These are phyloP conservation scores for Asterionellopsis glacialis DNA, from an alignment of 108 stramenopile species.

Conservation along the genomic window DNA sequence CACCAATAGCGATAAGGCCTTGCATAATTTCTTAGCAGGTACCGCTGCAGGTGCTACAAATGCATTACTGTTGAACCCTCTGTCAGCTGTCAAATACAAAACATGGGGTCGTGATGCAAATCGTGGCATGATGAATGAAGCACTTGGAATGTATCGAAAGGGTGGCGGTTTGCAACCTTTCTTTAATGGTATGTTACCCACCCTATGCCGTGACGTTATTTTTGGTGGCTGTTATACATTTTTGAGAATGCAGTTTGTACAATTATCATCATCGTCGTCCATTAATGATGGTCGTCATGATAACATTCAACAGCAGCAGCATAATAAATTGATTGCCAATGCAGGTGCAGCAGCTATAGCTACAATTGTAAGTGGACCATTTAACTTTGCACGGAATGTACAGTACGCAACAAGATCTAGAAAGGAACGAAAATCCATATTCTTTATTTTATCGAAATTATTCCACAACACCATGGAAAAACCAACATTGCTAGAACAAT, in stretches of 20 bases:
- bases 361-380: slow-evolving; percentile 45
- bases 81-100: slow-evolving; percentile 48
- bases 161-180: slow-evolving; percentile 37
- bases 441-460: slow-evolving; percentile 20
- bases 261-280: slow-evolving; percentile 1
- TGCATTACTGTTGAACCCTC: slow-evolving; percentile 42
- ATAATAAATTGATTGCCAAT: slow-evolving; percentile 36
- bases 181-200: slow-evolving; percentile 35
- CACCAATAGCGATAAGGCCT: no score
- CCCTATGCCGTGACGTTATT: slow-evolving; percentile 35
- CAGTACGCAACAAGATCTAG: slow-evolving; percentile 40
- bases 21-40: slow-evolving; percentile 36
- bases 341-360: slow-evolving; percentile 39
- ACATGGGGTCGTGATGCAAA: slow-evolving; percentile 34
- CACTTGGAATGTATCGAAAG: slow-evolving; percentile 33
- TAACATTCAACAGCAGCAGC: not conserved
- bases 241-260: slow-evolving; percentile 32
- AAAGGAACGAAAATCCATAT: slow-evolving; percentile 14
- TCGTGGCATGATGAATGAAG: slow-evolving; percentile 32
- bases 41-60: slow-evolving; percentile 42
- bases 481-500: slow-evolving; percentile 9
- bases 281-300: no score
- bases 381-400: slow-evolving; percentile 50
- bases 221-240: slow-evolving; percentile 51
- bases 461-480: slow-evolving; percentile 6